Conservation (phyloP, 2,329 filamentous ascomycete species). For the Curvularia eragrostidis region DNA sequence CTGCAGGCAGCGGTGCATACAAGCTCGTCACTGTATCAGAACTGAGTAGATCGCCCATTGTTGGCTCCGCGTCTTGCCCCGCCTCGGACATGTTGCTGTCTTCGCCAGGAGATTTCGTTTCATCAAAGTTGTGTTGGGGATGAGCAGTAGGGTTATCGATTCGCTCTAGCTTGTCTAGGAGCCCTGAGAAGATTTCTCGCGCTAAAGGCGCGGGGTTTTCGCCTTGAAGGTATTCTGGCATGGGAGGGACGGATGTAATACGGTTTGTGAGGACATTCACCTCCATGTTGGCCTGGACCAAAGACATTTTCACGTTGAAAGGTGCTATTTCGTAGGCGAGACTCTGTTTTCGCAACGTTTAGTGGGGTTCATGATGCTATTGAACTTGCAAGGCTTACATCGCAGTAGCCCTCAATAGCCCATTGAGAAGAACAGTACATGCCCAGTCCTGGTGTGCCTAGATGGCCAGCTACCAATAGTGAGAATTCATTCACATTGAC, state of each 20-base stretch:
- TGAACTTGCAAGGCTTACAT: slow-evolving; percentile 57
- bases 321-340: slow-evolving; percentile 93
- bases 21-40: slow-evolving; percentile 65
- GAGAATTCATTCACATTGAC: slow-evolving; percentile 7
- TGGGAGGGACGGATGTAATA: slow-evolving; percentile 80
- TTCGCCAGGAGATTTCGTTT: slow-evolving; percentile 40
- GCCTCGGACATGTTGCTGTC: slow-evolving; percentile 36
- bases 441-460: slow-evolving; percentile 88
- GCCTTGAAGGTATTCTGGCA: slow-evolving; percentile 72
- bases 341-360: slow-evolving; percentile 53
- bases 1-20: slow-evolving; percentile 73
- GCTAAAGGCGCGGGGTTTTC: slow-evolving; percentile 79
- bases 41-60: slow-evolving; percentile 55
- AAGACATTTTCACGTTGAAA: slow-evolving; percentile 95
- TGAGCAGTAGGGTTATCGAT: slow-evolving; percentile 50
- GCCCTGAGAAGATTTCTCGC: slow-evolving; percentile 79
- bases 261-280: slow-evolving; percentile 86
- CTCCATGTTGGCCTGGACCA: slow-evolving; percentile 95
- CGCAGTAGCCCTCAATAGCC: slow-evolving; percentile 95
- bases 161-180: slow-evolving; percentile 77
- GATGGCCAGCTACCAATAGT: slow-evolving; percentile 69
- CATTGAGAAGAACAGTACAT: slow-evolving; percentile 93
- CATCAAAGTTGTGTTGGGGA: slow-evolving; percentile 37
- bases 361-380: not conserved
- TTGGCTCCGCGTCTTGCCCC: slow-evolving; percentile 41